phyloP scores from a whole-genome alignment of 2,329 filamentous ascomycete species.

The Fusarium compactum region DNA sequence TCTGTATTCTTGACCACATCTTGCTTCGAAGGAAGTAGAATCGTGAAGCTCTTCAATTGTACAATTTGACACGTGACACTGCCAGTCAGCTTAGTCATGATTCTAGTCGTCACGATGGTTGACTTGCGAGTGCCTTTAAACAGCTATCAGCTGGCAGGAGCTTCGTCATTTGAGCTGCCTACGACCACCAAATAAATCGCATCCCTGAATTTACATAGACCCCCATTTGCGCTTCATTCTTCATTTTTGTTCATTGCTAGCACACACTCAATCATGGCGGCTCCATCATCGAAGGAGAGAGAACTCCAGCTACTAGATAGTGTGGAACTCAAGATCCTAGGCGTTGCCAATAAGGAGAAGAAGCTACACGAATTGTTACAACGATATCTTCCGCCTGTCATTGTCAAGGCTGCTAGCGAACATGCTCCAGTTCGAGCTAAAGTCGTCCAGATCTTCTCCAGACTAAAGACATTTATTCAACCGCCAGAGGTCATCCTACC shows the following conservation, averaged over 20 bases:
- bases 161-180: conserved; percentile 46
- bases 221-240: background rate
- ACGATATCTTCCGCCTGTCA: conserved; percentile 81
- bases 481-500: conserved; percentile 77
- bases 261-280: conserved; percentile 51
- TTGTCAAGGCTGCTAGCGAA: conserved; percentile 88
- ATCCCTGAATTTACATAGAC: background rate
- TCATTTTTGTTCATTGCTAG: background rate
- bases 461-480: conserved; percentile 67
- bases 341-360: conserved; percentile 82
- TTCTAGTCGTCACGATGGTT: conserved; percentile 38
- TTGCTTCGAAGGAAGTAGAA: background rate
- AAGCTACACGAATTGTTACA: conserved; percentile 84
- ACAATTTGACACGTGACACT: conserved; percentile 18
- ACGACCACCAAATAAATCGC: background rate
- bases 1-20: background rate
- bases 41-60: too few species aligned
- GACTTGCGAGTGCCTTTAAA: conserved; percentile 34
- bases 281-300: conserved; percentile 67
- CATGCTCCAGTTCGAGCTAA: conserved; percentile 84
- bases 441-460: conserved; percentile 65
- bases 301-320: conserved; percentile 87
- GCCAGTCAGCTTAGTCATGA: conserved; percentile 43
- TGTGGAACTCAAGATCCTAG: conserved; percentile 84
- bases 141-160: conserved; percentile 10